Evolutionary conservation across 2,329 filamentous ascomycete genomes (phyloP), one percentile per base, ranked within the genome.

Genomic region (Colletotrichum sansevieriae): DNA sequence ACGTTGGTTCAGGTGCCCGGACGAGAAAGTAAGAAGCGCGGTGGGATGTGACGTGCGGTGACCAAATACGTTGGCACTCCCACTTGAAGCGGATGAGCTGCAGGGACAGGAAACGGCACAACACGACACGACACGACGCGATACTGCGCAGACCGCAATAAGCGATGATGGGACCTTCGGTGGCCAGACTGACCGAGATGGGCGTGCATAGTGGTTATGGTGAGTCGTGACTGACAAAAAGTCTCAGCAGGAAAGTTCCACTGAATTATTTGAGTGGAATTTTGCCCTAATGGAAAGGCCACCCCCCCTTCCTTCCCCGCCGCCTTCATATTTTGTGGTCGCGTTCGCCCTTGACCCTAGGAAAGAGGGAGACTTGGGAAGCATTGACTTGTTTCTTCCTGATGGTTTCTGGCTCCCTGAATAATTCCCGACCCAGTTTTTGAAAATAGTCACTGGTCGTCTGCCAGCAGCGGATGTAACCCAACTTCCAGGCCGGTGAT

Each of bases 351-450:
- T 39, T 49, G 29, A 47, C 41, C 20, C 63, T 49, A 47, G 63
- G 57, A 35, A 15, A 20, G 44, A 57, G 43, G 51, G 51, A 54
- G 37, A 12, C 60, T 58, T 35, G 46, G 20, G 44, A 55, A 52
- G 65, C 61, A 65, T 47, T 54, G 65, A 25, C 44, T 20, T 64
- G 65, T 65, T 68, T 68, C 65, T 68, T 54, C 37, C 60, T 64
- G 37, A 54, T 15, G 29, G 64, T 46, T 54, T 41, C 54, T 47
- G 44, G 20, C 65, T 64, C 52, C 51, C 54, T 68, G 12, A 37
- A 33, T 41, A 43, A 64, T 46, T 39, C 46, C 54, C 54, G 57
- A 33, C 60, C 46, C 49, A 41, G 43, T 46, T n/a, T 47, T 64
- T 49, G 29, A 59, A 65, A 68, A 65, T 59, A 47, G 65, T 29